These are phyloP conservation scores for Capronia americana DNA, from an alignment of 2,329 filamentous ascomycete genomes.

Conservation along the genomic window DNA sequence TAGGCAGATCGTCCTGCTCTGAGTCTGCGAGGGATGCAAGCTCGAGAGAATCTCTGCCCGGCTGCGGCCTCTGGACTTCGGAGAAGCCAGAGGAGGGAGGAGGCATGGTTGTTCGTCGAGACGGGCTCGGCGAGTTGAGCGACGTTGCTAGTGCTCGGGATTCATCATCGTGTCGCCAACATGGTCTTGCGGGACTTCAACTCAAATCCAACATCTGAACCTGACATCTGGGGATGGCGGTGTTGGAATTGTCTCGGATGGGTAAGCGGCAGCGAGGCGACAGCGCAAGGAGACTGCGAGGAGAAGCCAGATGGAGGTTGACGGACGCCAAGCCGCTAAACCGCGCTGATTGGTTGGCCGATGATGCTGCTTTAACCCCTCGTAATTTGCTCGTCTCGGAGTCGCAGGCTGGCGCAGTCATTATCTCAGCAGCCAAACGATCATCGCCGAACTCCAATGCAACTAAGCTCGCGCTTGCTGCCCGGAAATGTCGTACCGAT, in stretches of 20 bases:
- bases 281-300: neutral
- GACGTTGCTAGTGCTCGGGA: constrained; percentile 1
- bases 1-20: constrained; percentile 63
- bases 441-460: neutral
- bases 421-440: neutral
- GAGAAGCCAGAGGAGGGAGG: constrained; percentile 34
- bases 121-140: constrained; percentile 5
- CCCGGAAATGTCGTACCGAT: neutral
- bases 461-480: neutral
- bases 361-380: neutral
- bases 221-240: neutral
- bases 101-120: constrained; percentile 23
- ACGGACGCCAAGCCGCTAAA: neutral
- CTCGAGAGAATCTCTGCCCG: constrained; percentile 88
- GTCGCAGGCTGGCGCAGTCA: neutral
- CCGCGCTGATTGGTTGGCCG: neutral
- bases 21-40: constrained; percentile 92
- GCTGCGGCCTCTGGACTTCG: constrained; percentile 39
- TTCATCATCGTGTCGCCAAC: constrained; percentile 4
- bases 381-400: neutral
- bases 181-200: neutral
- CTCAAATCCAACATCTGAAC: neutral
- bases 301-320: neutral
- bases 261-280: neutral
- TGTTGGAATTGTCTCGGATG: neutral